Base-by-base conservation (phyloP, 129 eudicot genomes). In the Logfia minima region DNA sequence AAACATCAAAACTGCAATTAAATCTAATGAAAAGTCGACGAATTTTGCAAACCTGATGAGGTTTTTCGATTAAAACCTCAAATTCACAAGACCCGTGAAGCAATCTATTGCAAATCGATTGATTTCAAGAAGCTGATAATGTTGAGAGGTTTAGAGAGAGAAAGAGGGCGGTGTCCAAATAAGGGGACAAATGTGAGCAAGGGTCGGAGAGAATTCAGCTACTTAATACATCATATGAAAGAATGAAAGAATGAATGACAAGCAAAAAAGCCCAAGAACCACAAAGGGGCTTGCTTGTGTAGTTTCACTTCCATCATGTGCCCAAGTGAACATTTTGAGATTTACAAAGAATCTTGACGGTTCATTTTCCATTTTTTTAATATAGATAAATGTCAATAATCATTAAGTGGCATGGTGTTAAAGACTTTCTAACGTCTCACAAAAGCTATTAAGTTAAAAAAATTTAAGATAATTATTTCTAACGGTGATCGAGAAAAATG, bases 121-220 rank as follows among this genome's bases (percentile, higher is more conserved):
- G 81, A 78, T 80, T 51, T 79, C 78, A 80, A 78, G 77, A 63
- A 76, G 79, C 81, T 70, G 37, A 2, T 41, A 80, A 80, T 77
- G 85, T 77, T 34, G 77, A 56, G 62, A 66, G 62, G 59, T 82
- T 72, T 51, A 76, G 66, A 78, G 48, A 75, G 81, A 39, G 74
- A 71, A 64, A 75, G 58, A 78, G 73, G 43, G 76, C 66, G 13
- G 64, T 59, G 24, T 72, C 66, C 51, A 56, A 21, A 32, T 63
- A 73, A 62, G 37, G 79, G 58, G 81, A 73, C 80, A 84, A 74
- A 82, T 77, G 71, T 67, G 87, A 84, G 86, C 75, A 90, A 84
- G 88, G 84, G 83, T 84, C 79, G 89, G 89, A 88, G 91, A 84
- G 88, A 88, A 86, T 88, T 88, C 86, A 90, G 92, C 80, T 82